phyloP scores from a whole-genome alignment of 78 protist genomes.

The Dictyostelium firmibasis region DNA sequence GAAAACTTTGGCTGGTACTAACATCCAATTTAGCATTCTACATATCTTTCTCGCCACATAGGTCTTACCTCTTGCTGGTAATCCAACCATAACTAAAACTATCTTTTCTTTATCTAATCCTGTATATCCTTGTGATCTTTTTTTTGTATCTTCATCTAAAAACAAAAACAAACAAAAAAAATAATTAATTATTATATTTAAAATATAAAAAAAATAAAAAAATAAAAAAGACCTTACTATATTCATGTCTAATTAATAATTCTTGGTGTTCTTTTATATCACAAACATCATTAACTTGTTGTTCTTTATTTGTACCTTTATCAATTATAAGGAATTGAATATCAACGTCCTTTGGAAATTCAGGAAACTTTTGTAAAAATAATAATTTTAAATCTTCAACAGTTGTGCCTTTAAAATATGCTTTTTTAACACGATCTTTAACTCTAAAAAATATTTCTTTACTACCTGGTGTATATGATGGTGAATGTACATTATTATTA shows the following conservation, averaged over 20 bases:
- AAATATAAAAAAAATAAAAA: too few species aligned
- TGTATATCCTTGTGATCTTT: slow-evolving; percentile 62
- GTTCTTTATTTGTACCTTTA: slow-evolving; percentile 25
- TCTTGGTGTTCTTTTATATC: slow-evolving; percentile 44
- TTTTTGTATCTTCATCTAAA: slow-evolving; percentile 39
- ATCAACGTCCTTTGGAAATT: slow-evolving; percentile 62
- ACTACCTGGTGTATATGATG: background rate
- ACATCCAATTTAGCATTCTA: slow-evolving; percentile 88
- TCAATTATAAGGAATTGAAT: slow-evolving; percentile 18
- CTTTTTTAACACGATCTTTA: slow-evolving; percentile 73
- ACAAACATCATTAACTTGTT: background rate
- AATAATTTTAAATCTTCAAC: slow-evolving; percentile 57
- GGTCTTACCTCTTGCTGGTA: slow-evolving; percentile 94
- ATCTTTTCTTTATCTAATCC: slow-evolving; percentile 80
- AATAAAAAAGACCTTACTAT: too few species aligned
- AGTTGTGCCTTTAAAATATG: slow-evolving; percentile 26
- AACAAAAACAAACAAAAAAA: background rate
- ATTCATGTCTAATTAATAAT: slow-evolving; percentile 52
- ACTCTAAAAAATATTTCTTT: slow-evolving; percentile 67
- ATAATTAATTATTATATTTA: background rate
- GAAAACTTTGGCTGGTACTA: slow-evolving; percentile 76
- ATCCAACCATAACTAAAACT: slow-evolving; percentile 91
- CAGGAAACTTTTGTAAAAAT: slow-evolving; percentile 45
- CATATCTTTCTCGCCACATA: slow-evolving; percentile 85
- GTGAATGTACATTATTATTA: background rate